Conservation (phyloP, 1,284 basidiomycete genomes). For the Tranzscheliella williamsii region DNA sequence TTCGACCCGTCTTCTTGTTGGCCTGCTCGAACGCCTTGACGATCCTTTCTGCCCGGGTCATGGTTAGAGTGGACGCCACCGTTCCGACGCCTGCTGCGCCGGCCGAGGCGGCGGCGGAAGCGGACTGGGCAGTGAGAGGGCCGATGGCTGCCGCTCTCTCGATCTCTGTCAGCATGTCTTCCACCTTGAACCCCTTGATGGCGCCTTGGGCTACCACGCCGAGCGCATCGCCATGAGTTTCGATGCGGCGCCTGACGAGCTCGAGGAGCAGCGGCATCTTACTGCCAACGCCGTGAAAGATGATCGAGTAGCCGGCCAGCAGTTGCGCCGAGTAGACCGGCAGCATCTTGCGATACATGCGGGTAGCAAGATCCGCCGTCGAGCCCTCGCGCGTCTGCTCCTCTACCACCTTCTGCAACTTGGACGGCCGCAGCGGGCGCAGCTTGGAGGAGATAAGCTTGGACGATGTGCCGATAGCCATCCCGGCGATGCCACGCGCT, state of each 20-base stretch:
- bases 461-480: constrained; percentile 16
- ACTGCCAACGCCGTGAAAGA: constrained; percentile 37
- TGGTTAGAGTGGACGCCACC: constrained; percentile 21
- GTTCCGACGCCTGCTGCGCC: not conserved
- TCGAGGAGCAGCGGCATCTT: constrained; percentile 20
- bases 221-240: constrained; percentile 29
- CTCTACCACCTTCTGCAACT: constrained; percentile 8
- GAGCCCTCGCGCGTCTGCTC: constrained; percentile 7
- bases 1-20: not conserved
- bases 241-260: constrained; percentile 13
- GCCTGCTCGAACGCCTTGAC: constrained; percentile 8
- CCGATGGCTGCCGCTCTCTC: constrained; percentile 24
- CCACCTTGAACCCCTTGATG: constrained; percentile 42
- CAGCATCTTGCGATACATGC: constrained; percentile 25
- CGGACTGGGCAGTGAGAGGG: constrained; percentile 2
- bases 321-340: constrained; percentile 36
- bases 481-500: constrained; percentile 18
- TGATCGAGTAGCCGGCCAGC: constrained; percentile 30
- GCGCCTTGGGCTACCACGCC: constrained; percentile 39
- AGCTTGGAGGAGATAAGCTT: constrained; percentile 27
- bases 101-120: not conserved
- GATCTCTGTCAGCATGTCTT: constrained; percentile 29
- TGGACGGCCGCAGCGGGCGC: constrained; percentile 14
- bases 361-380: constrained; percentile 12
- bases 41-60: constrained; percentile 27